Conservation (phyloP, 2,329 filamentous ascomycete genomes). For the Diplodia scrobiculata region DNA sequence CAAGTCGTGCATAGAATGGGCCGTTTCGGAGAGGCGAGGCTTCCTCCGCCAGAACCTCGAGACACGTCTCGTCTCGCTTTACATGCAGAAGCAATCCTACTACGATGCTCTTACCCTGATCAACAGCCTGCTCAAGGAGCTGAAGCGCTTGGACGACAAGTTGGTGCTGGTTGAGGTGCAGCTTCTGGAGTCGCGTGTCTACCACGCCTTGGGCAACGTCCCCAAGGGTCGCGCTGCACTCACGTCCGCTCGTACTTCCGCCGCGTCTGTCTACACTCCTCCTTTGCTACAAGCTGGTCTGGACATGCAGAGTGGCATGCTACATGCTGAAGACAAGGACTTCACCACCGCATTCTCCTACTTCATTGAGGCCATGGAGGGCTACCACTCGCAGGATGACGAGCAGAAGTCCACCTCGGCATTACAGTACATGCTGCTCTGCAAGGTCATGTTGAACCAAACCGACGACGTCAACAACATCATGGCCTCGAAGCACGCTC, state of each 20-base stretch:
- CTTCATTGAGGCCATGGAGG: slow-evolving; percentile 98
- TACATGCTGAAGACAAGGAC: slow-evolving; percentile 97
- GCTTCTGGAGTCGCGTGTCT: slow-evolving; percentile 92
- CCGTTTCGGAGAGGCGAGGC: slow-evolving; percentile 86
- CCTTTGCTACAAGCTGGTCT: slow-evolving; percentile 92
- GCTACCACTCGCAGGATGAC: slow-evolving; percentile 92
- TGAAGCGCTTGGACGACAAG: slow-evolving; percentile 98
- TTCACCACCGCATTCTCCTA: slow-evolving; percentile 99
- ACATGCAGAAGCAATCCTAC: slow-evolving; percentile 97
- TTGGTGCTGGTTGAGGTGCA: slow-evolving; percentile 97
- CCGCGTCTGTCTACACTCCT: slow-evolving; percentile 95
- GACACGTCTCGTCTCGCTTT: slow-evolving; percentile 86
- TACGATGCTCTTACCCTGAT: slow-evolving; percentile 96
- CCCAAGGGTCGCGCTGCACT: slow-evolving; percentile 92
- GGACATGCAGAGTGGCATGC: slow-evolving; percentile 99
- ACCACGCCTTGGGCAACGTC: slow-evolving; percentile 95
- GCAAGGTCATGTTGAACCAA: slow-evolving; percentile 99
- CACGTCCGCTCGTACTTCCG: slow-evolving; percentile 90
- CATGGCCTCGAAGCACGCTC: slow-evolving; percentile 92
- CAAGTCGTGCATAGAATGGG: slow-evolving; percentile 99
- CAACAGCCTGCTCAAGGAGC: slow-evolving; percentile 91
- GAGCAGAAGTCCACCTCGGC: slow-evolving; percentile 88
- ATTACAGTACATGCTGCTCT: slow-evolving; percentile 98
- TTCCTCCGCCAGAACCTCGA: slow-evolving; percentile 98
- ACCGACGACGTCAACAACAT: slow-evolving; percentile 94